Evolutionary conservation across 1,284 basidiomycete genomes (phyloP), one percentile per base, ranked within the genome.

Genomic region (Sanghuangporus weigelae): DNA sequence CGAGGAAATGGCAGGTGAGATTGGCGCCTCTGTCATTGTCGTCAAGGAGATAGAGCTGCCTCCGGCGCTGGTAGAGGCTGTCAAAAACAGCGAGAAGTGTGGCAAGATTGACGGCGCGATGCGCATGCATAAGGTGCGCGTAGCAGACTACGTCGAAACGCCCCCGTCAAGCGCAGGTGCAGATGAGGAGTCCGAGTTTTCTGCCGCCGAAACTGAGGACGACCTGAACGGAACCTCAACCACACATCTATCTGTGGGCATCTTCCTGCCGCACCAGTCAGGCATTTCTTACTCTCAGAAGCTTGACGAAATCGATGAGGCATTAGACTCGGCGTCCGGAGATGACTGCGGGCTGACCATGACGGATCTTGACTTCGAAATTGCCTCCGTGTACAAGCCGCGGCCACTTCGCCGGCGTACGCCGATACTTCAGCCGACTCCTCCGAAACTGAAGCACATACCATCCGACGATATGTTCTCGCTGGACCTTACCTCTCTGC

Each of bases 1-100:
- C 14, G 90, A 92, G 71, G 86, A 86, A 77, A 97, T 97, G 95
- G 94, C 95, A 0, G 86, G 87, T 10, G 93, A 96, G 70, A 89
- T 97, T 38, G 94, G 93, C 2, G 95, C 92, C 0, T 92, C 90
- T 31, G 92, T 96, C 57, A 86, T 94, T 53, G 84, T 96, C 16
- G 87, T 94, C 19, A 92, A 92, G 74, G 92, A 95, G 72, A 87
- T 96, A 35, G 87, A 90, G 68, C 84, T 92, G 0, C 86, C 87
- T 1, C 80, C 65, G 10, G 46, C 53, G 2, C 5, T 62, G 3
- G 14, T 53, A 11, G 57, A 51, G 36, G 59, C 63, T 14, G 44
- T 53, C 36, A 50, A 46, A 35, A 40, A 23, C 4, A 21, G 11
- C 23, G n/a, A 19, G 12, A n/a, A 12, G 11, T 14, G 36, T 7